A percentile compares a stretch with the other conserved stretches of the same genome.
Conservation (phyloP, 148 eudicot genomes). For the Talinum fruticosum region DNA sequence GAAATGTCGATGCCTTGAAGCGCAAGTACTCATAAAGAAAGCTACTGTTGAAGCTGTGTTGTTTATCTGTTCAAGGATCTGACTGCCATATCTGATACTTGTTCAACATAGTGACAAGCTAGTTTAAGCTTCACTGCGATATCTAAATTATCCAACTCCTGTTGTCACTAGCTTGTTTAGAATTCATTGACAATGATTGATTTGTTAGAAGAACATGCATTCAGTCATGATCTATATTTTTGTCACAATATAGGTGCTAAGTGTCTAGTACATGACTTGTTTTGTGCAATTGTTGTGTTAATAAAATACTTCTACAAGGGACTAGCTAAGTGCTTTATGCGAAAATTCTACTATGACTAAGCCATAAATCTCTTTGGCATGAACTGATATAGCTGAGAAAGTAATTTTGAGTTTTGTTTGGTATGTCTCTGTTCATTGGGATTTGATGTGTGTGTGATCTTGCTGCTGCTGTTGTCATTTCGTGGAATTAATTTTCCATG, state of each 20-base stretch:
- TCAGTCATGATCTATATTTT: neutral
- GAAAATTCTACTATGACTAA: neutral
- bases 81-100: neutral
- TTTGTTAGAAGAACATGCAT: neutral
- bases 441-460: no score
- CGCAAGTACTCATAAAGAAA: neutral
- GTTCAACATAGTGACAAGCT: no score
- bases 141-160: no score
- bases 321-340: neutral
- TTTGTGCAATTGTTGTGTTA: constrained; percentile 5
- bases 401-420: no score
- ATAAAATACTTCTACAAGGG: neutral
- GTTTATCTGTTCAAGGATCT: neutral
- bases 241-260: neutral
- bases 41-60: neutral
- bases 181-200: neutral
- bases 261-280: neutral
- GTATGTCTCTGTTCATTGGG: no score
- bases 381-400: no score
- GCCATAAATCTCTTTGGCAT: neutral
- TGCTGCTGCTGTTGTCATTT: no score
- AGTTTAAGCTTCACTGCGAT: no score
- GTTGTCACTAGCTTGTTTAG: neutral
- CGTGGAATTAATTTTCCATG: neutral
- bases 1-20: neutral